Evolutionary conservation across 345 rosid genomes (phyloP), one percentile per base, ranked within the genome.

Genomic region (Alliaria petiolata): DNA sequence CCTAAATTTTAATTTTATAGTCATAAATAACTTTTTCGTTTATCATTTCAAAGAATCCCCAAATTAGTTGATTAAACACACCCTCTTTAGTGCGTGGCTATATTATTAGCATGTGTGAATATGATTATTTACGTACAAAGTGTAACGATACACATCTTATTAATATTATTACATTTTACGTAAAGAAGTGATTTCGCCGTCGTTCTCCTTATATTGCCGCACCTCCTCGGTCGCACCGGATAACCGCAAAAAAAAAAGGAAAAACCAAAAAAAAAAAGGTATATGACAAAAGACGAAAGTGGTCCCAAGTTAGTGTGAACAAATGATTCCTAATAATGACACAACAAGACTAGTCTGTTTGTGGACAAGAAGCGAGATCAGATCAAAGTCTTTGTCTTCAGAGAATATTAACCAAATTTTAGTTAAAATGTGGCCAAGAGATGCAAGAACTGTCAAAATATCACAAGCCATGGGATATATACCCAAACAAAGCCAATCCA

Each of bases 281-380:
- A 22, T n/a, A 5, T 42, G 52, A 15, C 16, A 31, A 15, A 44
- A 16, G 7, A 8, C 30, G 39, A 39, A n/a, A 9, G 34, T 44
- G 65, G 76, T 54, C 8, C 33, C 33, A 35, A 57, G 64, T 72
- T 55, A 72, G 65, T 26, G 50, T 20, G 17, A 5, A n/a, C 10
- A 14, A 31, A 39, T 16, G 8, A 71, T 14, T 58, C 44, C 43
- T 34, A 19, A 40, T 17, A 52, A 20, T 19, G 53, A 52, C n/a
- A 62, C 26, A 42, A n/a, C n/a, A 62, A 22, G 28, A 33, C 45
- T 31, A 30, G 30, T 53, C 30, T 44, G 46, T 71, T 53, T 53
- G 46, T 43, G 76, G 56, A 43, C 76, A 71, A 43, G 20, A 53
- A 43, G 39, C 8, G 28, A 61, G 30, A 71, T 62, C 31, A 53